Base-by-base conservation (phyloP, 1,284 basidiomycete genomes). In the Boletus smithii region DNA sequence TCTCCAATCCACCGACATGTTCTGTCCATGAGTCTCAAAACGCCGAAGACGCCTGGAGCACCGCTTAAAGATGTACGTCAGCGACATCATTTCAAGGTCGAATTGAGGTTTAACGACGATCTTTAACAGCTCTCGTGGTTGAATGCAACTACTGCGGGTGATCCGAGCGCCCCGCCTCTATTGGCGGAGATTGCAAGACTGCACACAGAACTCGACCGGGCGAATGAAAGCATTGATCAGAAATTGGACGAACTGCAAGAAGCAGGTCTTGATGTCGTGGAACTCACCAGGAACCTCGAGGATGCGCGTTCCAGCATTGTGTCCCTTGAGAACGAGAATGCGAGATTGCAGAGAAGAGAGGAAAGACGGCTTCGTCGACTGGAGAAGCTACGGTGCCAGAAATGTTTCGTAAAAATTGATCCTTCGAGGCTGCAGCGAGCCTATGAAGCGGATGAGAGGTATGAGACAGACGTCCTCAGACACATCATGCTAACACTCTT, bases 211-310 rank as follows among this genome's bases (percentile, higher is more conserved):
- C 79, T 93, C 16, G 82, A 86, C 51, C 72, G 64, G 2, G 89
- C 88, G 4, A 91, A 92, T 63, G 80, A 87, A 34, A 85, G 79
- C 56, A 86, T 93, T 41, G 90, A 93, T 56, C 82, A 89, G 57
- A 91, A 91, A 64, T 73, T 93, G 8, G 86, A 88, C 61, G 81
- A 84, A 49, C 80, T 93, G 5, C 85, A 88, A 58, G 81, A 88
- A 48, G 85, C 85, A 3, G 88, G 88, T 1, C 65, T 83, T 5
- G 85, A 80, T 26, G 81, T 81, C 22, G 79, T 90, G 32, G 78
- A 75, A 8, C 70, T 90, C 27, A 84, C 83, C 0, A 74, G 76
- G 67, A 81, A 81, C 50, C 76, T 91, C 4, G 81, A 85, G 53
- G 83, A 87, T 50, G 83, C 87, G 1, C 77, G 81, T 6, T 62